Base-by-base conservation (phyloP, 2,329 filamentous ascomycete genomes). In the Xylaria sp. region DNA sequence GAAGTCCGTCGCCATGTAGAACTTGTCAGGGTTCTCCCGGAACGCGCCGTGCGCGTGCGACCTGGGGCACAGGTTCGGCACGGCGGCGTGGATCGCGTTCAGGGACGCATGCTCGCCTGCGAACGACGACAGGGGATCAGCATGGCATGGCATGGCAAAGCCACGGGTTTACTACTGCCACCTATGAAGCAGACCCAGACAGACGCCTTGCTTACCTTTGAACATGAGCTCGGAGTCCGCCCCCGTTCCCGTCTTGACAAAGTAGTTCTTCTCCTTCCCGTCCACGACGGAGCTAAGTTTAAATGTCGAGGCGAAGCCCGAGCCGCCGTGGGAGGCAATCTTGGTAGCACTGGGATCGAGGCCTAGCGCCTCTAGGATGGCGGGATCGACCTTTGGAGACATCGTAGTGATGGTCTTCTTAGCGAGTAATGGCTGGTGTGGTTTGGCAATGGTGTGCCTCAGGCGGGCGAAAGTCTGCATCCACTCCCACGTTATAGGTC, bases 51-150 rank as follows among this genome's bases (percentile, higher is more conserved):
- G 85, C 29, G 89, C 90, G 68, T 91, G 80, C 0, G 90, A 88
- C 43, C 79, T 78, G 0, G 92, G 92, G 66, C 90, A 93, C 48
- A 97, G 82, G 26, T 81, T 81, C 1, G 91, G 89, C 0, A 94
- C 88, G 13, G 78, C 78, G 42, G 77, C 67, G 68, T 91, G 82
- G 61, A 97, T 90, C 49, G 91, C 90, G 67, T 92, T 92, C 50
- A 97, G 83, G 2, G 91, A 95, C 45, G 84, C 83, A 68, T 91
- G 88, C 72, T 97, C 93, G 56, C 92, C 90, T 84, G 65, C 62
- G 72, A 70, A n/a, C n/a, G n/a, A n/a, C n/a, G n/a, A n/a, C 70
- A 74, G 64, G 59, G 8, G 29, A 34, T 76, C 69, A 44, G 69
- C 62, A 48, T 57, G 65, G 8, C 69, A 49, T 1, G 70, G 71